Evolutionary conservation across 78 protist genomes (phyloP).

Genomic region (Cyanophora paradoxa): DNA sequence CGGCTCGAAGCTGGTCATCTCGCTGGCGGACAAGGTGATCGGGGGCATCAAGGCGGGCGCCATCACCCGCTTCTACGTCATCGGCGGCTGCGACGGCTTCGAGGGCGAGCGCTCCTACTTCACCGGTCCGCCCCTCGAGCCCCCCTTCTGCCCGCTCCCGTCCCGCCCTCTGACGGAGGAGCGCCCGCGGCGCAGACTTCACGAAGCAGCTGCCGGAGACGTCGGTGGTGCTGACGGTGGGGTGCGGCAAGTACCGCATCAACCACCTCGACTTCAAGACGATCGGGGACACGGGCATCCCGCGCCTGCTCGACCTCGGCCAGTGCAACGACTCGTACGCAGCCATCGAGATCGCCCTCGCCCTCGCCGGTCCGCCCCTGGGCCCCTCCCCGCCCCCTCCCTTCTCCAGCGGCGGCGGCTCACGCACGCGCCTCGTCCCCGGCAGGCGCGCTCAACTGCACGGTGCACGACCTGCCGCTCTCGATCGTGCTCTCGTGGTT

Average conservation of each 20-base stretch:
- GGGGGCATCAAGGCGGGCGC: slow-evolving; percentile 53
- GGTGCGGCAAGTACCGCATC: slow-evolving; percentile 22
- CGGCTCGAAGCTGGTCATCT: no score
- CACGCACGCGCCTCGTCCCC: neutral
- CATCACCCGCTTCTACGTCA: slow-evolving; percentile 50
- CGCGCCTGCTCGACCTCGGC: slow-evolving; percentile 79
- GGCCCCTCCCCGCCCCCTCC: neutral
- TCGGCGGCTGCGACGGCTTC: slow-evolving; percentile 84
- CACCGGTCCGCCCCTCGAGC: slow-evolving; percentile 17
- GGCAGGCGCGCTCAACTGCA: slow-evolving; percentile 12
- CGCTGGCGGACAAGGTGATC: slow-evolving; percentile 22
- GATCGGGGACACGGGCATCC: slow-evolving; percentile 64
- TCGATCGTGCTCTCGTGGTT: slow-evolving; percentile 62
- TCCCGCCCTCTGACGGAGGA: neutral
- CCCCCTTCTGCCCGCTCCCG: neutral
- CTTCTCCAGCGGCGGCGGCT: no score
- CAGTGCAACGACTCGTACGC: slow-evolving; percentile 84
- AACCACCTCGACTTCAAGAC: slow-evolving; percentile 38
- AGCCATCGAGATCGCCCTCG: slow-evolving; percentile 67
- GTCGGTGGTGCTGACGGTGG: slow-evolving; percentile 49
- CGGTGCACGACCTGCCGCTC: slow-evolving; percentile 60
- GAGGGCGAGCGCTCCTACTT: slow-evolving; percentile 62
- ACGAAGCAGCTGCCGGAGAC: slow-evolving; percentile 34
- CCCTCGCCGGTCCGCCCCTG: slow-evolving; percentile 30
- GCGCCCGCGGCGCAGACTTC: slow-evolving; percentile 15